phyloP scores from a whole-genome alignment of 2,329 filamentous ascomycete genomes.

The Akanthomyces lecanii region DNA sequence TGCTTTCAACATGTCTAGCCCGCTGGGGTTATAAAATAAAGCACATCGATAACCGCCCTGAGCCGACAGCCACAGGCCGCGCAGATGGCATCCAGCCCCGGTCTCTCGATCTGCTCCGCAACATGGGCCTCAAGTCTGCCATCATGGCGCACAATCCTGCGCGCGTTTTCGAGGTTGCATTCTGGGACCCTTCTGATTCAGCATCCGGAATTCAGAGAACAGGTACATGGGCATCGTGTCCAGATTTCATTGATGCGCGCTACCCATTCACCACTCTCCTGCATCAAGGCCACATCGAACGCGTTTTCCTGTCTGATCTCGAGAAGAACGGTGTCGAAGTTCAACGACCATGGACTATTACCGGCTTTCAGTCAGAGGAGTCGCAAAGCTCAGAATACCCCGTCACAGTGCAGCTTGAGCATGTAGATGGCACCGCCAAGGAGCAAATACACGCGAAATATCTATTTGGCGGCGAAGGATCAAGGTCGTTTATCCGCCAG shows the following conservation, averaged over 20 bases:
- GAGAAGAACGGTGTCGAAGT: conserved; percentile 56
- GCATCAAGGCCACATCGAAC: conserved; percentile 68
- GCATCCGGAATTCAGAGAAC: conserved; percentile 59
- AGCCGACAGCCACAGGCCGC: conserved; percentile 79
- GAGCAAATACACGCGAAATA: conserved; percentile 69
- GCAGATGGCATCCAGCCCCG: conserved; percentile 91
- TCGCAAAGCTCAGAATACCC: conserved; percentile 62
- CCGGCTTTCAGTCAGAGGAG: conserved; percentile 56
- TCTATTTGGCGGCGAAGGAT: conserved; percentile 67
- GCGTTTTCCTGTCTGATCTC: conserved; percentile 64
- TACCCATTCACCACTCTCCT: conserved; percentile 68
- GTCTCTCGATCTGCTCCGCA: conserved; percentile 79
- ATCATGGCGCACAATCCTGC: conserved; percentile 87
- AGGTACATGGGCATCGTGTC: conserved; percentile 81
- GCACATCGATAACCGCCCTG: conserved; percentile 85
- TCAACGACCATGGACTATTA: conserved; percentile 62
- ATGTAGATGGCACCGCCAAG: conserved; percentile 65
- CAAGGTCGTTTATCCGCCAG: conserved; percentile 61
- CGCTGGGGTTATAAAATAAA: conserved; percentile 94
- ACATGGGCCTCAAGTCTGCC: conserved; percentile 82
- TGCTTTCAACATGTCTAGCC: conserved; percentile 81
- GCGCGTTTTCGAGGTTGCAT: conserved; percentile 74
- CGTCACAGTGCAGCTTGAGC: conserved; percentile 71
- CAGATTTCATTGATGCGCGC: conserved; percentile 71
- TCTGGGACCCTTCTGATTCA: conserved; percentile 61